Base-by-base conservation (phyloP, 208 protist species). In the Trypanosoma rangeli region DNA sequence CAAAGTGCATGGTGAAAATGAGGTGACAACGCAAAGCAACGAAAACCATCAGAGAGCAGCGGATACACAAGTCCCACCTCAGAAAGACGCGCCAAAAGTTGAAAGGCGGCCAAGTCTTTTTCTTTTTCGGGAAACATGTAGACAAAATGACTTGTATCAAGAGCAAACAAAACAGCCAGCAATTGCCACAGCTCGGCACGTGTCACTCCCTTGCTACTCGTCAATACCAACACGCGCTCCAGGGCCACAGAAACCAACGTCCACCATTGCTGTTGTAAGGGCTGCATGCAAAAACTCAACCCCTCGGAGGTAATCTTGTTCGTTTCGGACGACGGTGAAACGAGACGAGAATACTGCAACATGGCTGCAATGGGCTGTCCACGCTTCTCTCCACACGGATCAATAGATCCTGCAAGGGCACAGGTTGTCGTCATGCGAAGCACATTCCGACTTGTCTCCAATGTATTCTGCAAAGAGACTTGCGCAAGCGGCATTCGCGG, bases 231-330 rank as follows among this genome's bases (percentile, higher is more conserved):
- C 10, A 83, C 82, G 59, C 92, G 89, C 66, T 96, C 87, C 8
- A 96, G 53, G 29, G 84, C 85, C 13, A 83, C 87, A 13, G 74
- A 83, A 39, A 96, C 53, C 56, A 96, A 69, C 60, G 82, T 79
- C 89, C 89, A 94, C 84, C 89, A 94, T 80, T 93, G 89, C 74
- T 91, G 89, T 67, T 86, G 85, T 49, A 88, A 65, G n/a, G 89
- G 78, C 59, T 90, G 78, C 92, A 96, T 93, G 68, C 86, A 90
- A 73, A 94, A 96, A 58, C 77, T 74, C 9, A 96, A 44, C 20
- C 89, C 92, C 64, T 87, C 82, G 1, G 82, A 75, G 13, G 89
- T 93, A 18, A 93, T 79, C 13, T 55, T 56, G 9, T 60, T 31
- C 10, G 26, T 62, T 55, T 71, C 50, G 15, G 66, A 33, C 26